Base-by-base conservation (phyloP, 2,329 filamentous ascomycete genomes). In the Aspergillus flavus region DNA sequence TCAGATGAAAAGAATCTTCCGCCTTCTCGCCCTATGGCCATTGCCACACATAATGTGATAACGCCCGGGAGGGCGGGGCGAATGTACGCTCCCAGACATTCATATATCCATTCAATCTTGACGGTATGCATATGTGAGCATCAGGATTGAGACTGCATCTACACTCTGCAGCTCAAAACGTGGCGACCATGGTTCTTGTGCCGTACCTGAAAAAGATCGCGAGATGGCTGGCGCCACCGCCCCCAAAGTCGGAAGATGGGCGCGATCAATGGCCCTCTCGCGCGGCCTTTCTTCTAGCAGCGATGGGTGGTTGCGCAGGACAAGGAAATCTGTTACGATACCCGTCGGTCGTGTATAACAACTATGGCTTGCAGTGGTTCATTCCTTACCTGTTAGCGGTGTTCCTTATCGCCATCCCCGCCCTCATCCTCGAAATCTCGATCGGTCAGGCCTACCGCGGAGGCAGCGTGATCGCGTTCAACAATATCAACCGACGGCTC, bases 301-400 rank as follows among this genome's bases (percentile, higher is more conserved):
- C 84, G 3, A 86, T 87, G 84, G 84, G 85, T 50, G 85, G 85
- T 57, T 85, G 83, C 66, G 84, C 84, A 1, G 85, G 85, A 55
- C 84, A 86, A 76, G 85, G 85, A 32, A 87, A 87, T 69, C 77
- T 87, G 28, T 78, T 87, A 23, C 80, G 85, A 32, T 87, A 87
- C 64, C 85, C 85, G 2, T 86, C 84, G 0, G 82, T 85, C 45
- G 81, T 86, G 2, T 87, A 85, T 80, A 87, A 87, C 75, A 87
- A 87, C 71, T 80, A 85, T 61, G 85, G 85, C 3, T 76, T 87
- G 6, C 85, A 87, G 68, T 87, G 85, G 85, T 87, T 86, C 71
- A 82, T 87, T 21, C 85, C 85, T 0, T 87, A 87, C 64, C 70
- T 87, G 5, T 75, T 87, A 61, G 83, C 83, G 6, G 79, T 87